Percentiles rank a stretch among this genome's conserved stretches.
phyloP scores from a whole-genome alignment of 164 flowering plant genomes.

The Macadamia integrifolia region DNA sequence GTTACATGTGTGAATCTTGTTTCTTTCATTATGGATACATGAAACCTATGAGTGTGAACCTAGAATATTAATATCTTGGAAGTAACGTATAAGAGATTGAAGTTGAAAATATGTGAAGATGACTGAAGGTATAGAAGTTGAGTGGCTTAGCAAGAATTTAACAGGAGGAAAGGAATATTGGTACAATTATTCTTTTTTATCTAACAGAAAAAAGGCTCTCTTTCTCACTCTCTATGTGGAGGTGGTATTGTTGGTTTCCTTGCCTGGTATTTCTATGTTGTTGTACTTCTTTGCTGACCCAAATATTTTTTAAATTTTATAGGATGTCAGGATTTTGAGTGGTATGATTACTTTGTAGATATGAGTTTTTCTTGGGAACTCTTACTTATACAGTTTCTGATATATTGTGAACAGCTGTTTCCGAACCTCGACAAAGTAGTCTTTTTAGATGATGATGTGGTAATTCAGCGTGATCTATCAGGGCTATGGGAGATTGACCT shows the following conservation, averaged over 20 bases:
- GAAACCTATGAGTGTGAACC: background rate
- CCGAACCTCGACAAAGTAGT: conserved; percentile 92
- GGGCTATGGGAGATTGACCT: conserved; percentile 93
- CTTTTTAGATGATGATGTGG: conserved; percentile 93
- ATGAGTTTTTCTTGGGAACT: background rate
- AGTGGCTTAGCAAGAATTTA: too few relatives aligned
- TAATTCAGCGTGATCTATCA: conserved; percentile 84
- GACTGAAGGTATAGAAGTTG: too few relatives aligned
- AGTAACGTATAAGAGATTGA: background rate
- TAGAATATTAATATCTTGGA: background rate
- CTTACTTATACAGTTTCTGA: conserved; percentile 2
- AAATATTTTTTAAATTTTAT: background rate
- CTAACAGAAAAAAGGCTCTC: too few relatives aligned
- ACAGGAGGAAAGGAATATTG: too few relatives aligned
- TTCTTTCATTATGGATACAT: background rate
- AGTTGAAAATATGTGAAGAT: background rate
- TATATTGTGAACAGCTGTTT: conserved; percentile 63
- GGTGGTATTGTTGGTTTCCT: background rate
- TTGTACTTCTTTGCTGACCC: too few relatives aligned
- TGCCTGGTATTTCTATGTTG: background rate
- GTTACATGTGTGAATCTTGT: background rate
- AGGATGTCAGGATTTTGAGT: background rate
- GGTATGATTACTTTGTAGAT: background rate
- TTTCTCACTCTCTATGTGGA: too few relatives aligned
- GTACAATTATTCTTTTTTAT: too few relatives aligned